Conservation (phyloP, 2,329 filamentous ascomycete genomes). For the Talaromyces atroroseus region DNA sequence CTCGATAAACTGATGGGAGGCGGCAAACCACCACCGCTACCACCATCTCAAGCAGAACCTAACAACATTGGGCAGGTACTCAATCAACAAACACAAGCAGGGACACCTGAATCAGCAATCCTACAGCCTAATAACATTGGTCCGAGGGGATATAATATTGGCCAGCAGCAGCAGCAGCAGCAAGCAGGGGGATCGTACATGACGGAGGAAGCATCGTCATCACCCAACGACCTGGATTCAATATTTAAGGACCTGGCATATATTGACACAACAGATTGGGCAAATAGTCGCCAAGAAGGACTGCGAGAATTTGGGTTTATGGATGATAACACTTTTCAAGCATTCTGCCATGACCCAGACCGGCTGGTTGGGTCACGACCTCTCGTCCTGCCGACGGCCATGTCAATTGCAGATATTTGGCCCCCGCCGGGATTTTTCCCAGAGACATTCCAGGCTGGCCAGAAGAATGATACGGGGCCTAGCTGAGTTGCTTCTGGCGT, state of each 20-base stretch:
- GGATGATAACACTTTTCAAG: slow-evolving; percentile 41
- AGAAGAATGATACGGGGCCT: slow-evolving; percentile 13
- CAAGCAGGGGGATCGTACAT: slow-evolving; percentile 6
- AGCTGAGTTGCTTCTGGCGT: neutral
- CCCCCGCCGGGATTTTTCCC: slow-evolving; percentile 39
- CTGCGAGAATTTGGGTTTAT: slow-evolving; percentile 41
- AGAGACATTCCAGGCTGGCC: slow-evolving; percentile 31
- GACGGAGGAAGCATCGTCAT: slow-evolving; percentile 11
- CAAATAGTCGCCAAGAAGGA: slow-evolving; percentile 35
- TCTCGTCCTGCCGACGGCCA: slow-evolving; percentile 29
- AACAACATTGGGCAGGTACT: slow-evolving; percentile 2
- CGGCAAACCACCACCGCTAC: neutral
- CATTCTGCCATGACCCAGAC: slow-evolving; percentile 42
- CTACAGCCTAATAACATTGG: slow-evolving; percentile 12
- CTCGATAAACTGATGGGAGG: slow-evolving; percentile 20
- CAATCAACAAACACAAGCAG: slow-evolving; percentile 19
- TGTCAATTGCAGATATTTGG: slow-evolving; percentile 40
- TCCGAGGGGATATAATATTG: slow-evolving; percentile 1
- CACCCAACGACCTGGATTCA: slow-evolving; percentile 34
- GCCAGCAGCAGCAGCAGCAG: slow-evolving; percentile 8
- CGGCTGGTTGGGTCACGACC: slow-evolving; percentile 33
- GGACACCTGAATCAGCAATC: slow-evolving; percentile 29
- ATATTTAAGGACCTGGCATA: slow-evolving; percentile 44
- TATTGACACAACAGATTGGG: slow-evolving; percentile 42
- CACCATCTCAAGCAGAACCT: slow-evolving; percentile 14